Conservation (phyloP, 306 rosid genomes). For the Pterocarpus macrocarpus region DNA sequence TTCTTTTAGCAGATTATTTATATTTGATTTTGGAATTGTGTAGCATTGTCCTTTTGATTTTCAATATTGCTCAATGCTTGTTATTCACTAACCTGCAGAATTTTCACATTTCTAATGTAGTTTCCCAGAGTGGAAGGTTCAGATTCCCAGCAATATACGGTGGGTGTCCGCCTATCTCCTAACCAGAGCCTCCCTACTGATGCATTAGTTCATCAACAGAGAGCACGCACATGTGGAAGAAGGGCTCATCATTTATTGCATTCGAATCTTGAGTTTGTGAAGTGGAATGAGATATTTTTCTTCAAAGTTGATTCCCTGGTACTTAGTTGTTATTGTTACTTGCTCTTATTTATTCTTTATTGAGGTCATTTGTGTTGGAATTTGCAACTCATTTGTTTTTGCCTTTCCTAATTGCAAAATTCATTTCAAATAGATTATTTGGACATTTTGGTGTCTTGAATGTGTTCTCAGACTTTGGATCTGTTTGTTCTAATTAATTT, state of each 20-base stretch:
- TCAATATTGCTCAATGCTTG: conserved; percentile 12
- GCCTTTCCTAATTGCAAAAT: conserved; percentile 26
- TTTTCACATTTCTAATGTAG: conserved; percentile 60
- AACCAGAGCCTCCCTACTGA: conserved; percentile 55
- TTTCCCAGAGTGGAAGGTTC: conserved; percentile 72
- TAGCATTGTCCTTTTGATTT: neutral
- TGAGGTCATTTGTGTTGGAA: conserved; percentile 14
- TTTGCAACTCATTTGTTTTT: neutral
- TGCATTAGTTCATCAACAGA: conserved; percentile 71
- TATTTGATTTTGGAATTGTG: conserved; percentile 34
- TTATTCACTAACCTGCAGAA: conserved; percentile 1
- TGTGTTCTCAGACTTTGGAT: conserved; percentile 6
- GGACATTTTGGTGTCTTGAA: neutral
- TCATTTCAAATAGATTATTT: conserved; percentile 20
- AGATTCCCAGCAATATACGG: conserved; percentile 73
- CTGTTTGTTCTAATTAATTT: conserved; percentile 2
- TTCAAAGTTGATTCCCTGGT: conserved; percentile 93
- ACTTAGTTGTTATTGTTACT: conserved; percentile 45
- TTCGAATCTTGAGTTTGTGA: conserved; percentile 73
- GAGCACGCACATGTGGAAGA: conserved; percentile 91
- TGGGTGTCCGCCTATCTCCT: conserved; percentile 82
- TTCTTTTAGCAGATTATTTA: conserved; percentile 15
- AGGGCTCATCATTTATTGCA: conserved; percentile 59
- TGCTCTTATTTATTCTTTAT: conserved; percentile 30
- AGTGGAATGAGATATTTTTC: conserved; percentile 95